Percentiles rank a stretch among this genome's conserved stretches.
Evolutionary conservation across 257 asterid species (phyloP).

Genomic region (Catharanthus roseus): DNA sequence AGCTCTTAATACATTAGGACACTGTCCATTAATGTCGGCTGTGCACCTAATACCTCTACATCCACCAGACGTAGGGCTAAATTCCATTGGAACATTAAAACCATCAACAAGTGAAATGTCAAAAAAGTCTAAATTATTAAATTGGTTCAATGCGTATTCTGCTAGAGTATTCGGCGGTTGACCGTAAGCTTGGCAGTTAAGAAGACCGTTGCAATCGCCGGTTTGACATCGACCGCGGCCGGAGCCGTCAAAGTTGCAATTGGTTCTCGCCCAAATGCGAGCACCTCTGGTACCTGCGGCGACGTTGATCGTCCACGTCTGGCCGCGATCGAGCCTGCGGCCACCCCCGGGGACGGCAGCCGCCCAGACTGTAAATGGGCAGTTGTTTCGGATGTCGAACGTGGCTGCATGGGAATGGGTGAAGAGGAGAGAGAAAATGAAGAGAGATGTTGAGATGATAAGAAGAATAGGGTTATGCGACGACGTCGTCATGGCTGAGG

Average conservation of each 20-base stretch:
- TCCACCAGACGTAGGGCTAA: slow-evolving; percentile 6
- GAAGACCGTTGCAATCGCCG: slow-evolving; percentile 34
- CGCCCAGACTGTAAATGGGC: slow-evolving; percentile 38
- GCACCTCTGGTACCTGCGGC: slow-evolving; percentile 16
- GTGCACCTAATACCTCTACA: slow-evolving; percentile 40
- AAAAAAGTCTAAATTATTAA: slow-evolving; percentile 36
- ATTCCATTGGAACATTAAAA: slow-evolving; percentile 47
- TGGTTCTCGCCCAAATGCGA: slow-evolving; percentile 39
- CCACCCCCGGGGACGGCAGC: slow-evolving; percentile 35
- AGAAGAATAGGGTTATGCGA: slow-evolving; percentile 1
- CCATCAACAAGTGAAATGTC: slow-evolving; percentile 66
- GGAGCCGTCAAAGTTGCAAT: slow-evolving; percentile 20
- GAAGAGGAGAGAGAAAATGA: slow-evolving; percentile 5
- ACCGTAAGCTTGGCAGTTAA: slow-evolving; percentile 42
- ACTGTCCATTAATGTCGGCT: slow-evolving; percentile 47
- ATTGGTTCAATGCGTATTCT: slow-evolving; percentile 40
- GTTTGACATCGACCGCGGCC: slow-evolving; percentile 31
- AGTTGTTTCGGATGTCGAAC: slow-evolving; percentile 24
- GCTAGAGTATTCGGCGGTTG: slow-evolving; percentile 58
- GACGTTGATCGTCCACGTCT: slow-evolving; percentile 20
- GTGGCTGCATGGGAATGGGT: slow-evolving; percentile 22
- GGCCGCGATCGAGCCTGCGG: slow-evolving; percentile 17
- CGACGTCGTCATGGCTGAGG: not conserved
- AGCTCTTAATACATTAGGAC: slow-evolving; percentile 42
- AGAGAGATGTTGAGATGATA: not conserved